These are phyloP conservation scores for Meyerozyma sp. DNA, from an alignment of 1,139 yeast species.

Conservation along the genomic window DNA sequence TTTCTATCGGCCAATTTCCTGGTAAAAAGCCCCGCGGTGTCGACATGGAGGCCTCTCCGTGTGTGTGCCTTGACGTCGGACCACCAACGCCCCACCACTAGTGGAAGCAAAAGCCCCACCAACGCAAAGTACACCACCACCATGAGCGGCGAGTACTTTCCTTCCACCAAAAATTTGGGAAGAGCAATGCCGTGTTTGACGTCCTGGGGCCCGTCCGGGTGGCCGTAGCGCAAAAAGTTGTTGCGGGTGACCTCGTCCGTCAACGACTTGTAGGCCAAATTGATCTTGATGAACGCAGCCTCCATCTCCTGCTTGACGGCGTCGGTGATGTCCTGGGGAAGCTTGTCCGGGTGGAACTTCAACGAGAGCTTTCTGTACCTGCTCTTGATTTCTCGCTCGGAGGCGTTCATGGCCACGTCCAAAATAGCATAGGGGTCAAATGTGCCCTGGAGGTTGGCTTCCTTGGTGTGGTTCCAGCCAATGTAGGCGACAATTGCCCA, in stretches of 20 bases:
- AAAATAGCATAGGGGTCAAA: conserved; percentile 92
- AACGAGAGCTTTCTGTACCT: conserved; percentile 83
- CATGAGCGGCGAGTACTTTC: conserved; percentile 66
- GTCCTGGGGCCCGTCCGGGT: conserved; percentile 97
- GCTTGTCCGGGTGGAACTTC: conserved; percentile 91
- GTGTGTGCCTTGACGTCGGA: conserved; percentile 73
- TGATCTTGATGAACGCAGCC: conserved; percentile 71
- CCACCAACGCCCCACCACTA: conserved; percentile 89
- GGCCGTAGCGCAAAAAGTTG: conserved; percentile 84
- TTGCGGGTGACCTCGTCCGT: conserved; percentile 85
- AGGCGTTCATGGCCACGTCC: conserved; percentile 64
- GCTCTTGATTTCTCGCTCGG: conserved; percentile 72
- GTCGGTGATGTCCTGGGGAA: conserved; percentile 58
- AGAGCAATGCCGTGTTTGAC: conserved; percentile 95
- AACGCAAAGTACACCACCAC: conserved; percentile 60
- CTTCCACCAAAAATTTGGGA: conserved; percentile 88
- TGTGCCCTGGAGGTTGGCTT: conserved; percentile 37
- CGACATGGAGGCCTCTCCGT: conserved; percentile 74
- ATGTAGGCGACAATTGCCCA: conserved; percentile 60
- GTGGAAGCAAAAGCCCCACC: conserved; percentile 76
- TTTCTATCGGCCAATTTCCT: conserved; percentile 64
- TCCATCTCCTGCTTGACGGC: conserved; percentile 59
- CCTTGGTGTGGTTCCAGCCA: conserved; percentile 42
- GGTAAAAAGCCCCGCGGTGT: conserved; percentile 72
- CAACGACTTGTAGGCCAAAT: conserved; percentile 89